Base-by-base conservation (phyloP, 1,284 basidiomycete species). In the Sparassis latifolia region DNA sequence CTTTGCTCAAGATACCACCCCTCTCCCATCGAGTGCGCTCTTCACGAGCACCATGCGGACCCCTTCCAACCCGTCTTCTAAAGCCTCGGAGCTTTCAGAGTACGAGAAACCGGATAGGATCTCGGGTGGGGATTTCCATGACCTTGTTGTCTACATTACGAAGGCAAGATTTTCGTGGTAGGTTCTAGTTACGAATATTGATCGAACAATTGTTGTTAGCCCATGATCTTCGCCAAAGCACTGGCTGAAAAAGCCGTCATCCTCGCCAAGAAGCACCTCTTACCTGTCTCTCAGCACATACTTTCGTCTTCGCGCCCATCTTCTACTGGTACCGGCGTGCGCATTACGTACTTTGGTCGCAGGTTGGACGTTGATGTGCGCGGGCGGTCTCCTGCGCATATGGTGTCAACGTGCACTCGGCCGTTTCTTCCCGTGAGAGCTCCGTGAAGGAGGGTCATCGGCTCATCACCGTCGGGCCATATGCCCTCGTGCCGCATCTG, bases 21-120 rank as follows among this genome's bases (percentile, higher is more conserved):
- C 58, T n/a, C 33, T 57, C 33, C 2, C 45, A 6, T 29, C 47
- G 31, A 48, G 49, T 39, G 40, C 48, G 1, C 5, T 50, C 2
- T 50, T 46, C 43, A 35, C 56, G 5, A 53, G 52, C 52, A 46
- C 47, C 10, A 39, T 56, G 5, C 45, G 55, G 35, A 59, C 57
- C 2, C 54, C 57, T 29, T 56, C 57, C 2, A 55, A 58, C 6
- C 57, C 56, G 6, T 52, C 56, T 1, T 52, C 57, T 1, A 31
- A 38, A 10, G 32, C 27, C 5, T 39, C 44, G 2, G 57, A 59
- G 28, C 33, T 44, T 2, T 39, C 47, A 40, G 50, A 54, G 33
- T 45, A 30, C 32, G 31, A 20, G 10, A 30, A 27, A 5, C 27
- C 7, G 10, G 43, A 44, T 30, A 6, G 20, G 20, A 20, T 20